phyloP scores from a whole-genome alignment of 495 filamentous ascomycete genomes.

The Acidiella bohemica region DNA sequence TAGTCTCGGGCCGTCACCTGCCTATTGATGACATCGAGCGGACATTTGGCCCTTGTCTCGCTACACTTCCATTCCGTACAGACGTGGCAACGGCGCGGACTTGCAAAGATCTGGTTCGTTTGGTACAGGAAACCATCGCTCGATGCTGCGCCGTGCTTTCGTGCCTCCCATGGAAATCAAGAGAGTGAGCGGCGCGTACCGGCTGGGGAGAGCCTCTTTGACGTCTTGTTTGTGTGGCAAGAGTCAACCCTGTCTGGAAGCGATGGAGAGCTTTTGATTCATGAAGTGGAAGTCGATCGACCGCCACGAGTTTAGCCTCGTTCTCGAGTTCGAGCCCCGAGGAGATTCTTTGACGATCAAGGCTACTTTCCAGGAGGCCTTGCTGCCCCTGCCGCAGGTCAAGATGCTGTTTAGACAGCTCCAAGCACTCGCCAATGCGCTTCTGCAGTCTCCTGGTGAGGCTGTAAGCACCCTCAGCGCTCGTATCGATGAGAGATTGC shows the following conservation, averaged over 20 bases:
- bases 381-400: constrained; percentile 38
- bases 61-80: constrained; percentile 53
- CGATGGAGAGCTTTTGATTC: constrained; percentile 26
- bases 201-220: constrained; percentile 42
- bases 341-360: not conserved
- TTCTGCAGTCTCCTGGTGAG: not conserved
- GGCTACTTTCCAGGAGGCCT: constrained; percentile 38
- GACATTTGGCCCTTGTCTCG: constrained; percentile 59
- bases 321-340: constrained; percentile 55
- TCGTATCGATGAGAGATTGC: constrained; percentile 10
- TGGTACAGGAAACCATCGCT: constrained; percentile 44
- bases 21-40: constrained; percentile 52
- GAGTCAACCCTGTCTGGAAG: constrained; percentile 41
- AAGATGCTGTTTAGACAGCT: constrained; percentile 45
- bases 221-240: constrained; percentile 66
- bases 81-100: constrained; percentile 34
- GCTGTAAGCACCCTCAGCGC: not conserved
- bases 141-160: constrained; percentile 42
- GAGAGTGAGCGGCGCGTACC: constrained; percentile 37
- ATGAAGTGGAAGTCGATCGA: constrained; percentile 43
- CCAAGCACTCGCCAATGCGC: not conserved
- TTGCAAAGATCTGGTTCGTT: constrained; percentile 43
- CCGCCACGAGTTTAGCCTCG: constrained; percentile 56
- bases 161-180: constrained; percentile 56
- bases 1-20: constrained; percentile 60